Base-by-base conservation (phyloP, 202 grass and related monocot species). In the Setaria viridis region DNA sequence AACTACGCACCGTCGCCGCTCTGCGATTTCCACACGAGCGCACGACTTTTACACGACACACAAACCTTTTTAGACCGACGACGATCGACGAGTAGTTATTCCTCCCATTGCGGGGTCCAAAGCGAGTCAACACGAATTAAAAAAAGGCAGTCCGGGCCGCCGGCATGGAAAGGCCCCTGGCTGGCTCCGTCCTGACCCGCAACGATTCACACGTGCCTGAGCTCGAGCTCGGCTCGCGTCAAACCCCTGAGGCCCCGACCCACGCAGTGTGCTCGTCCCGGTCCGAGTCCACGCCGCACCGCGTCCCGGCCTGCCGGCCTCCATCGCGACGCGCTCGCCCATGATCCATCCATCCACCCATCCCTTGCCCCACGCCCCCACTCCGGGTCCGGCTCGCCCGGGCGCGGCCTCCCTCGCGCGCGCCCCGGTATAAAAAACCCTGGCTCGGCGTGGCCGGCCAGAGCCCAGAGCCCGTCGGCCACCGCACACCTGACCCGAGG, bases 201-300 rank as follows among this genome's bases (percentile, higher is more conserved):
- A 33, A 37, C 60, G 60, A 78, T 76, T 87, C 80, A 84, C 81
- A 87, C 85, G 82, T 77, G 89, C 77, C 70, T 48, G 75, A 37
- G 2, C 39, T 2, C 7, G 39, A 46, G 33, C 20, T 74, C 17
- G 20, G 32, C 32, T 29, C 79, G 45, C n/a, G 72, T 63, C 43
- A 46, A 4, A 41, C 39, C 39, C 39, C 39, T 25, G 25, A 25
- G 25, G 25, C 25, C 39, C 47, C 39, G 45, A 55, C 25, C 76
- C 46, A 67, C 16, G 12, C 16, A 11, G 12, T 2, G n/a, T 17
- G 16, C 49, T 2, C 7, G 76, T 67, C 43, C 72, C 54, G 62
- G 82, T 62, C 71, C 78, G 46, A 72, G 72, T 72, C 83, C 46
- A 82, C 25, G 25, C 78, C 63, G 4, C 72, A 54, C 77, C 70